Percentiles rank a stretch among this genome's conserved stretches.
These are phyloP conservation scores for Aspergillus clavatus DNA, from an alignment of 2,329 filamentous ascomycete species.

Conservation along the genomic window DNA sequence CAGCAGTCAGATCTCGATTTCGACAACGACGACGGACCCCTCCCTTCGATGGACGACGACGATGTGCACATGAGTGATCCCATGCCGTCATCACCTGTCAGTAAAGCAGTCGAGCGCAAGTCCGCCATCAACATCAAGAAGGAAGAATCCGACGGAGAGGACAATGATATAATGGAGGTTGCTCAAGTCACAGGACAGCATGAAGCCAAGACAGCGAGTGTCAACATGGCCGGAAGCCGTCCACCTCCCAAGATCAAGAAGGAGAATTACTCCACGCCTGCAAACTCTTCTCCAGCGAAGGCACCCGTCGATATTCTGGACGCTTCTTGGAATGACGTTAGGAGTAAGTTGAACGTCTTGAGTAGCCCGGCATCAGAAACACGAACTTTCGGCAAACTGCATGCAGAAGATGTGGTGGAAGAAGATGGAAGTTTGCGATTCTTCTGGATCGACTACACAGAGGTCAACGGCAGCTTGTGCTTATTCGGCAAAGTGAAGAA, in stretches of 20 bases:
- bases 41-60: conserved; percentile 60
- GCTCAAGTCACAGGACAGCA: conserved; percentile 65
- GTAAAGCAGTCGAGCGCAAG: conserved; percentile 72
- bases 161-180: conserved; percentile 81
- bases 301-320: conserved; percentile 61
- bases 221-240: conserved; percentile 80
- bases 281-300: conserved; percentile 70
- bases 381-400: conserved; percentile 69
- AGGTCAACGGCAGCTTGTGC: conserved; percentile 84
- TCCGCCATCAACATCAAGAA: conserved; percentile 50
- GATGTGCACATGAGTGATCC: conserved; percentile 81
- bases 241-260: conserved; percentile 72
- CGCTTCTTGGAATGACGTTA: conserved; percentile 83
- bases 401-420: conserved; percentile 80
- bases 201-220: conserved; percentile 60
- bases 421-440: conserved; percentile 86
- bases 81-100: conserved; percentile 78
- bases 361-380: conserved; percentile 65
- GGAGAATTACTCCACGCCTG: conserved; percentile 63
- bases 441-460: conserved; percentile 96
- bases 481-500: conserved; percentile 95
- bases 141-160: conserved; percentile 68
- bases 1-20: conserved; percentile 36
- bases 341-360: conserved; percentile 77
- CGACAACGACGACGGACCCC: conserved; percentile 55